Evolutionary conservation across 257 asterid genomes (phyloP), one percentile per base, ranked within the genome.

Genomic region (Marsdenia floribunda): DNA sequence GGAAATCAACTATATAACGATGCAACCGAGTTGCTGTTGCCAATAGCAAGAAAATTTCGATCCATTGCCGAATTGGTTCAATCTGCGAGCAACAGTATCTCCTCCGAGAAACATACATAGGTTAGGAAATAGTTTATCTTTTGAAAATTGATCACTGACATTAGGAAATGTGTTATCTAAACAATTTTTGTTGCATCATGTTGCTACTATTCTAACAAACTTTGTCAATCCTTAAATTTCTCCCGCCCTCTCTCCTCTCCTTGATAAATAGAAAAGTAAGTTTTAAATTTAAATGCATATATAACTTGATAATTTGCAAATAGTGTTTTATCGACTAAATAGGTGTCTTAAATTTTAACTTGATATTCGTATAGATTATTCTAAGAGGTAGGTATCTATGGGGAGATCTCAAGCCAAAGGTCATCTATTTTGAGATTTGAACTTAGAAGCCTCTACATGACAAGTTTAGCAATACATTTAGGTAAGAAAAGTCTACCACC

Each of bases 1-100:
- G 77, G 77, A 80, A 49, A 58, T 81, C 85, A 69, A 67, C 75
- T 81, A 69, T 76, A 46, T 58, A 73, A 75, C 40, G 78, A 79
- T 79, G 81, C 87, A 65, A 81, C 86, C 58, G 67, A 54, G 49
- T 78, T 73, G 79, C 81, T 89, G 65, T 78, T 79, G 61, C 49
- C 80, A 75, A 78, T 86, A 66, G 88, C 88, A 47, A 80, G 61
- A 24, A 89, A 86, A 74, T 70, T 86, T 64, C 79, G 78, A 35
- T 87, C 78, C 35, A 75, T 86, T 73, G 82, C 82, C 69, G 71
- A 75, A 70, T 76, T 85, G 82, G 81, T 79, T 26, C 76, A 80
- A 72, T 71, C 84, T 73, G 75, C 81, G 52, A 75, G 64, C 74
- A 78, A 78, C 58, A 47, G 35, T 38, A 19, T 65, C n/a, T 59